Evolutionary conservation across 768 basidiomycete species (phyloP).

Genomic region (Psilocybe sp.): DNA sequence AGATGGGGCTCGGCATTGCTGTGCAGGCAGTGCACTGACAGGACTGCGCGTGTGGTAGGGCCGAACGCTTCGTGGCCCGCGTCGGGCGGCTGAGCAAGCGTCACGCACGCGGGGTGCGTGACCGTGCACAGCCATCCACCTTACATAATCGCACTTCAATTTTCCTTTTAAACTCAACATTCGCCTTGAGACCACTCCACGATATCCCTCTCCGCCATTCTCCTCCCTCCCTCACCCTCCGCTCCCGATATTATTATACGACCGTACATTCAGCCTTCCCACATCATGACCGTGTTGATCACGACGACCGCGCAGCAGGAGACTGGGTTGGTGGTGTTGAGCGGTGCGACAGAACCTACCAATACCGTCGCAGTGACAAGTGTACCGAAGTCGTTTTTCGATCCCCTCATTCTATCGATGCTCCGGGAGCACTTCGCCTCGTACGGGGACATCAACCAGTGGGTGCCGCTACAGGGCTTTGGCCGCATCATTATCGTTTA

Average conservation of each 20-base stretch:
- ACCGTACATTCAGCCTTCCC: too few relatives aligned
- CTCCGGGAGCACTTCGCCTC: slow-evolving; percentile 69
- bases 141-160: slow-evolving; percentile 2
- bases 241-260: too few relatives aligned
- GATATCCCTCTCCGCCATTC: neutral
- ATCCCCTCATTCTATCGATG: slow-evolving; percentile 61
- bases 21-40: too few relatives aligned
- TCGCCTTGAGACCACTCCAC: neutral
- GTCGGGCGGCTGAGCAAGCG: too few relatives aligned
- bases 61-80: too few relatives aligned
- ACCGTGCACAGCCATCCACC: slow-evolving; percentile 1
- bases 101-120: too few relatives aligned
- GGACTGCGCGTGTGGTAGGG: too few relatives aligned
- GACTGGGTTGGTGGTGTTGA: too few relatives aligned
- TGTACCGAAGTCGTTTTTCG: slow-evolving; percentile 77
- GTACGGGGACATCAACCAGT: slow-evolving; percentile 84
- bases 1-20: too few relatives aligned
- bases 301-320: too few relatives aligned
- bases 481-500: slow-evolving; percentile 83
- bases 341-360: slow-evolving; percentile 37
- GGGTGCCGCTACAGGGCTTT: slow-evolving; percentile 85
- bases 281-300: too few relatives aligned
- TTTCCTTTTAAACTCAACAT: slow-evolving; percentile 3
- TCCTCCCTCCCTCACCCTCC: neutral
- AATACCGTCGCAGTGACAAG: slow-evolving; percentile 85